Conservation (phyloP, 306 rosid species). For the Albizia julibrissin region DNA sequence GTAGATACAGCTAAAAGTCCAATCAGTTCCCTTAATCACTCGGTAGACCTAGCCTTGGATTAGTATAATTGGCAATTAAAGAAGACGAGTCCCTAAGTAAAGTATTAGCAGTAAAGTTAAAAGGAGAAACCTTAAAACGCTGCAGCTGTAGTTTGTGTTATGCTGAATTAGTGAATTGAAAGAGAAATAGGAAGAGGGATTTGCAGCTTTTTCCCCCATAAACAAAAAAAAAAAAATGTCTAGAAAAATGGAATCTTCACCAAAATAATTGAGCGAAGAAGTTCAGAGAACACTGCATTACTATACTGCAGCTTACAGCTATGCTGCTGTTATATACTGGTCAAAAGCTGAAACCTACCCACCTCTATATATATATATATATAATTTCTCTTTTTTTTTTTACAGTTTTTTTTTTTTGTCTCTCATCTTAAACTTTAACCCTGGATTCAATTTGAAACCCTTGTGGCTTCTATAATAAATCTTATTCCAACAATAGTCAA, state of each 20-base stretch:
- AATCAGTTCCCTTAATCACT: neutral
- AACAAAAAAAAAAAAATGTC: slow-evolving; percentile 7
- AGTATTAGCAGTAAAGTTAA: neutral
- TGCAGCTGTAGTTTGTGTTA: neutral
- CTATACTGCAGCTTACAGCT: neutral
- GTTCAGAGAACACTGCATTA: slow-evolving; percentile 29
- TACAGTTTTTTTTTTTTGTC: neutral
- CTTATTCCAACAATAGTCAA: slow-evolving; percentile 9
- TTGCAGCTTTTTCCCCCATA: neutral
- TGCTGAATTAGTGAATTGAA: neutral
- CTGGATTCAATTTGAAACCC: slow-evolving; percentile 14
- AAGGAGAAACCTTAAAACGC: neutral
- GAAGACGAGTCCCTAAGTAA: neutral
- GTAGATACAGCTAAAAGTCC: neutral
- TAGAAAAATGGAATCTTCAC: slow-evolving; percentile 40
- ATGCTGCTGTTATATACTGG: slow-evolving; percentile 10
- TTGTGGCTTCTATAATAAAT: neutral
- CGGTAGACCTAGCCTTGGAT: neutral
- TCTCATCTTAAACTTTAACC: slow-evolving; percentile 29
- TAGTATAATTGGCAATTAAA: neutral
- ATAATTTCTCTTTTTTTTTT: slow-evolving; percentile 29
- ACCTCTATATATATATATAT: neutral
- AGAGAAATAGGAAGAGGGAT: neutral
- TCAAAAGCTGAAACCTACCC: slow-evolving; percentile 34
- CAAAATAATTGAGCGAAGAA: slow-evolving; percentile 50